Evolutionary conservation across 129 eudicot genomes (phyloP), one percentile per base, ranked within the genome.

Genomic region (Cynara cardunculus): DNA sequence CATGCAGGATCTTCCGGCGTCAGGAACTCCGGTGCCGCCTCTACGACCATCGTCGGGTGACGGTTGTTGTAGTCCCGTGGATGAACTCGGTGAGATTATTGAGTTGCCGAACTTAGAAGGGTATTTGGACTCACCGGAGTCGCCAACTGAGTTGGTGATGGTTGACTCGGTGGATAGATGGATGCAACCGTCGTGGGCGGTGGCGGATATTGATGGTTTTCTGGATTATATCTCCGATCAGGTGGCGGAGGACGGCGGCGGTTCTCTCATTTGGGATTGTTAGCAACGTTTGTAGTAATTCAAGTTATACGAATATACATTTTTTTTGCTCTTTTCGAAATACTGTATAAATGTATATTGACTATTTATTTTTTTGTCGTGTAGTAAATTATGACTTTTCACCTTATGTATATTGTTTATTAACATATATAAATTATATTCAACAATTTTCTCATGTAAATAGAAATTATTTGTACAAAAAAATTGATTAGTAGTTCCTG

Each of bases 91-190:
- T 32, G 89, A 92, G 87, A 92, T 92, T 62, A 90, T 81, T 28
- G 91, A 93, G 86, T 72, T 93, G 41, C 98, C 98, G 70, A 93
- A 85, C 75, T 78, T 93, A 77, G 91, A 81, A 34, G 95, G 81
- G 44, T 77, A 86, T 31, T 81, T 65, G 67, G 88, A 88, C 84
- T 85, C 89, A 53, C 53, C 92, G 25, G 87, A 82, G 72, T 84
- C 88, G 41, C 46, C 83, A 10, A 74, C 77, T n/a, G 96, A 83
- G 87, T 81, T 89, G 68, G 61, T 78, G 70, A 86, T 87, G 83
- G 81, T 84, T 84, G 96, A 93, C 91, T 87, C 90, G 80, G 84
- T 76, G 11, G 94, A 86, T 7, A 44, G 79, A 39, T 90, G 90
- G 96, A 18, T 86, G 79, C 86, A 76, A 46, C 84, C 97, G 71